phyloP scores from a whole-genome alignment of 2,329 filamentous ascomycete genomes.

The Metarhizium rileyi region DNA sequence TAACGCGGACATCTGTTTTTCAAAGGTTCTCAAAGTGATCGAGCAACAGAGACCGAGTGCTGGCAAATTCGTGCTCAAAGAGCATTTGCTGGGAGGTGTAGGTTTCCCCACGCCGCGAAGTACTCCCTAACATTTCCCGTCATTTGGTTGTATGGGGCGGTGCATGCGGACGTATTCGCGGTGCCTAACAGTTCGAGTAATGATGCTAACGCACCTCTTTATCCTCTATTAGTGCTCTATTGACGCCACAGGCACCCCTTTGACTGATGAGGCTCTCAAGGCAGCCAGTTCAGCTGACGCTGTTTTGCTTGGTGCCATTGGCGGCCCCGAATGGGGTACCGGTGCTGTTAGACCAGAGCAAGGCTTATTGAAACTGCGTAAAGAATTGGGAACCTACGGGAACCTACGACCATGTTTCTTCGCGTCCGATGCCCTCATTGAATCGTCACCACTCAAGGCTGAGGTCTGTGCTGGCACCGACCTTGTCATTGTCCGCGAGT shows the following conservation, averaged over 20 bases:
- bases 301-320: conserved; percentile 85
- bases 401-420: conserved; percentile 97
- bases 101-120: conserved; percentile 23
- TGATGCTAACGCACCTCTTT: conserved; percentile 1
- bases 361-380: conserved; percentile 81
- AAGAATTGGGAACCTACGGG: conserved; percentile 87
- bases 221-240: conserved; percentile 64
- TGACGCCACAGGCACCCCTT: conserved; percentile 64
- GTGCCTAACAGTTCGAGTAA: background rate
- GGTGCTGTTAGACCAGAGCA: conserved; percentile 83
- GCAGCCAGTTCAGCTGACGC: conserved; percentile 82
- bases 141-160: background rate
- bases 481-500: conserved; percentile 84
- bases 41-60: conserved; percentile 61
- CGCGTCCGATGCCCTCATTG: conserved; percentile 74
- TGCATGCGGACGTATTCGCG: background rate
- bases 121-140: too few relatives aligned
- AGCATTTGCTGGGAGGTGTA: conserved; percentile 87
- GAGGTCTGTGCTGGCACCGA: conserved; percentile 78
- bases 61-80: conserved; percentile 76
- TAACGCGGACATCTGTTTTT: background rate
- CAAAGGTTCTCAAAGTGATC: conserved; percentile 66
- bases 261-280: conserved; percentile 73
- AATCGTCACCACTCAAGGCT: conserved; percentile 77
- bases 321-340: conserved; percentile 94